A percentile compares a stretch with the other conserved stretches of the same genome.
Evolutionary conservation across 306 rosid genomes (phyloP).

Genomic region (Quercus engelmannii): DNA sequence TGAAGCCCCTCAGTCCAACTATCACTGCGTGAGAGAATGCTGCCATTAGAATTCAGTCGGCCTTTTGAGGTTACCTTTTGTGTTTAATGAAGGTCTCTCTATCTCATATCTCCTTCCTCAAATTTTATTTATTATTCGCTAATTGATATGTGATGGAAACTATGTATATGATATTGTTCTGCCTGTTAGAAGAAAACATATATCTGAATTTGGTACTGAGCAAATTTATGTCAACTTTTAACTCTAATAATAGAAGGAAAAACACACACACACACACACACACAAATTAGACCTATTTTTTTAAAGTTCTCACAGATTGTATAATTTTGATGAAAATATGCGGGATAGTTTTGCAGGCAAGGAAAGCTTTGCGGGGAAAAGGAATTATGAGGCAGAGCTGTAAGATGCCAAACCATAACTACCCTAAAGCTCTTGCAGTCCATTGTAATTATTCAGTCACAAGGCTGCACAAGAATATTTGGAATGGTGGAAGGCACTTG

Average conservation of each 20-base stretch:
- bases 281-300: not conserved
- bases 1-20: conserved; percentile 23
- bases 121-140: not conserved
- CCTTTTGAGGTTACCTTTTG: conserved; percentile 79
- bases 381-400: conserved; percentile 23
- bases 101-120: not conserved
- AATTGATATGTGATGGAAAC: not conserved
- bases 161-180: not conserved
- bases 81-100: conserved; percentile 29
- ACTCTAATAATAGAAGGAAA: not conserved
- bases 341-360: conserved; percentile 53
- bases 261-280: conserved; percentile 23
- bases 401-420: conserved; percentile 19
- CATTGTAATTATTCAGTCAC: conserved; percentile 74
- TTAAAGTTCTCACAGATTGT: not conserved
- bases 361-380: conserved; percentile 79
- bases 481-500: too few species aligned
- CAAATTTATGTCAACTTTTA: too few species aligned
- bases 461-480: conserved; percentile 53
- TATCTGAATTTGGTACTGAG: not conserved
- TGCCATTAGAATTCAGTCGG: conserved; percentile 67
- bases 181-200: not conserved
- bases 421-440: conserved; percentile 86
- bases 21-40: conserved; percentile 39
- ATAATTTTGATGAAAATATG: not conserved